phyloP scores from a whole-genome alignment of 1,139 yeast genomes.

The Saccharomyces hybrid region DNA sequence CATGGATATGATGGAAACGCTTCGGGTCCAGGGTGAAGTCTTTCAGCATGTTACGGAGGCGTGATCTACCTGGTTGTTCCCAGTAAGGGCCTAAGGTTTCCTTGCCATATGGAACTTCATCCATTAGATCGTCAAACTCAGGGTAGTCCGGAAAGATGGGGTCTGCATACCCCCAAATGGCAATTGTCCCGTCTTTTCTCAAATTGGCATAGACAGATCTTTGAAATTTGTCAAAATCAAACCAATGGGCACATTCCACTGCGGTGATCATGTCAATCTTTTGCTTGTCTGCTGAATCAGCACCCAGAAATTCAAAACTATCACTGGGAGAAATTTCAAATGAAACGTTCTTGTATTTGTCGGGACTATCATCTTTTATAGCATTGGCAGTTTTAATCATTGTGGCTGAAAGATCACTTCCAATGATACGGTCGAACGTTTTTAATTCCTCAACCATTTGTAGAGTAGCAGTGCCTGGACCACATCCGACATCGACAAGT shows the following conservation, averaged over 20 bases:
- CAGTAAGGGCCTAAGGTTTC: constrained; percentile 58
- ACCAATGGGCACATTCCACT: constrained; percentile 79
- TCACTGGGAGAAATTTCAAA: constrained; percentile 34
- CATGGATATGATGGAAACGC: constrained; percentile 36
- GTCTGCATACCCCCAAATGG: constrained; percentile 73
- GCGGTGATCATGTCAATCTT: constrained; percentile 56
- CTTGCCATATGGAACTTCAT: constrained; percentile 34
- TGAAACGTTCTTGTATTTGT: constrained; percentile 3
- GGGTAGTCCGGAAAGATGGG: constrained; percentile 42
- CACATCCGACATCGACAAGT: constrained; percentile 69
- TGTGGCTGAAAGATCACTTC: constrained; percentile 55
- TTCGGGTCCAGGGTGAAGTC: constrained; percentile 38
- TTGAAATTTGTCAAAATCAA: constrained; percentile 47
- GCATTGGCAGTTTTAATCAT: constrained; percentile 50
- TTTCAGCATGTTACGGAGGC: constrained; percentile 40
- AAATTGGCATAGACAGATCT: constrained; percentile 44
- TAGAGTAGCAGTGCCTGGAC: constrained; percentile 71
- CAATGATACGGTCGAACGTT: constrained; percentile 38
- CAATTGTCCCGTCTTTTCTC: constrained; percentile 54
- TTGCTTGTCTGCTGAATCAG: constrained; percentile 12
- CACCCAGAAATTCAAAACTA: constrained; percentile 15
- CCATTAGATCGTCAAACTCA: constrained; percentile 34
- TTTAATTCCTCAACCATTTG: constrained; percentile 41
- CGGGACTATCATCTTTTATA: constrained; percentile 5
- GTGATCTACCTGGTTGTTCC: constrained; percentile 63